These are phyloP conservation scores for Calonectria leucothoes DNA, from an alignment of 2,329 filamentous ascomycete genomes.

Conservation along the genomic window DNA sequence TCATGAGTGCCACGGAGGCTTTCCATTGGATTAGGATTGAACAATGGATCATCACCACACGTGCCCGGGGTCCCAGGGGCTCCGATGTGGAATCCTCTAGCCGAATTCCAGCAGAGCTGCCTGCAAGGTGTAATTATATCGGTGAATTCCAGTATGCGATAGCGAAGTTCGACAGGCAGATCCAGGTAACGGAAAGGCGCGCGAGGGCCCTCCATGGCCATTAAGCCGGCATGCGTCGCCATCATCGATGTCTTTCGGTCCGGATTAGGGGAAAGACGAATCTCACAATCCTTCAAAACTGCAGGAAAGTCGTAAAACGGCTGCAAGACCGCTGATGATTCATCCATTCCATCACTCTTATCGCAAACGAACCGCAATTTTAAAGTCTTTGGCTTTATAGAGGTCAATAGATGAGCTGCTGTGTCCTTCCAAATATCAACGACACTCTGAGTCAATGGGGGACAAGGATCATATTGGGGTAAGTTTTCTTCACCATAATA, in stretches of 20 bases:
- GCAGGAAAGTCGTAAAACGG: not conserved
- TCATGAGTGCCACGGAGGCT: not conserved
- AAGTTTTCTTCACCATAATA: not conserved
- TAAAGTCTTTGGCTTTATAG: not conserved
- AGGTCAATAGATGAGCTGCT: not conserved
- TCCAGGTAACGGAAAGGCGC: not conserved
- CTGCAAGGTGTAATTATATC: not conserved
- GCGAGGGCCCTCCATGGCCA: not conserved
- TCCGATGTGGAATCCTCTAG: not conserved
- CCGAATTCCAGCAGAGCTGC: not conserved
- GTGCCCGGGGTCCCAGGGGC: too few relatives aligned
- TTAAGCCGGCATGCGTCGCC: not conserved
- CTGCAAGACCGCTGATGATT: not conserved
- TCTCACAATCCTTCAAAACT: not conserved
- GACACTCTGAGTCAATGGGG: not conserved
- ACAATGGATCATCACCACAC: too few relatives aligned
- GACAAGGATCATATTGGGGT: too few relatives aligned
- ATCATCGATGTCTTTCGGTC: not conserved
- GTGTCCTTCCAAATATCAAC: not conserved
- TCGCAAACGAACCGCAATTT: not conserved
- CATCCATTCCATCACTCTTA: not conserved
- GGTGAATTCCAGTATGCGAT: not conserved
- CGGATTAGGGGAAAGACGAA: not conserved
- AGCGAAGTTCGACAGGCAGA: not conserved
- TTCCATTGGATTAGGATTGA: too few relatives aligned